Base-by-base conservation (phyloP, 2,329 filamentous ascomycete genomes). In the Fusarium nurragi region DNA sequence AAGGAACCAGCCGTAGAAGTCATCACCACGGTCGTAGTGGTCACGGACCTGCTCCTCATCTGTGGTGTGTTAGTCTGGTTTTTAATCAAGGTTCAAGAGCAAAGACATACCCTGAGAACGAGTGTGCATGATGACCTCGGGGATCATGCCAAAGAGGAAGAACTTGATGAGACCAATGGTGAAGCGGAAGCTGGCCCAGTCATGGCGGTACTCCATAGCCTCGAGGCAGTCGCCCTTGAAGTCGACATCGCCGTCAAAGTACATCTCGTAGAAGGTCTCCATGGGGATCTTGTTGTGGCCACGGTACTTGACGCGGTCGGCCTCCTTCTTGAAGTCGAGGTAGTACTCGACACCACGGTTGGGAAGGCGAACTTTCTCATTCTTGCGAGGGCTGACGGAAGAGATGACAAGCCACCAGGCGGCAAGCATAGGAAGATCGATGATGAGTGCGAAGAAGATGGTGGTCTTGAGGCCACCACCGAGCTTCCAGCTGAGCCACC, bases 1-100 rank as follows among this genome's bases (percentile, higher is more conserved):
- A 65, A 98, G 87, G 86, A 98, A 98, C 93, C 94, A 99, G 77
- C 88, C 90, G 84, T 99, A 99, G 82, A 97, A 97, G 80, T 98
- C 95, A 77, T 99, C 93, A 75, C 95, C 95, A 68, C 93, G 90
- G 85, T 98, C 95, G 80, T 99, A 99, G 83, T 97, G 93, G 78
- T 94, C 93, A 76, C 94, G 93, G 55, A 98, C 94, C 82, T 98
- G 95, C 80, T 98, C 94, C 86, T 97, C 94, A 72, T 98, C 76
- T 76, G 39, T 14, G 2, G 5, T 16, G 19, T 5, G 40, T 74
- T 52, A 74, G 65, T 49, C 19, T 22, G 4, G 3, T 10, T 45
- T 21, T 21, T 6, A 3, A 21, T 16, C 2, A 4, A 7, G 23
- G 18, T 3, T 26, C 5, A 19, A 10, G 8, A 36, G 6, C 12